Evolutionary conservation across 2,329 filamentous ascomycete species (phyloP), one percentile per base, ranked within the genome.

Genomic region (Malbranchea zuffiana): DNA sequence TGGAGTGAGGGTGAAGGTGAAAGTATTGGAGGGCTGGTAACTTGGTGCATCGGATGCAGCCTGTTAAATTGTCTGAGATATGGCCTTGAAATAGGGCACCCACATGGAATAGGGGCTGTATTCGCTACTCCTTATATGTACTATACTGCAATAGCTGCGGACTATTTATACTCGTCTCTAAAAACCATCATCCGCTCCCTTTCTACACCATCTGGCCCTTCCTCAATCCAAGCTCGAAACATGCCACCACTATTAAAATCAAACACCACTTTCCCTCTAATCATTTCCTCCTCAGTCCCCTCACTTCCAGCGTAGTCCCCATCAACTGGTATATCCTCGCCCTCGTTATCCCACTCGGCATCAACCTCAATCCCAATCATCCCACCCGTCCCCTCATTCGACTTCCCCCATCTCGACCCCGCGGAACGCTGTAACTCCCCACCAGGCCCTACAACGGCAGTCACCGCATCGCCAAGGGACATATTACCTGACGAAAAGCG

Each of bases 181-280:
- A 66, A 67, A 1, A 65, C 63, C 61, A 65, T 65, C 10, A 65
- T 55, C 32, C 47, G 52, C 44, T 64, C 60, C 15, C 47, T 35
- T 8, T 60, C 54, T 21, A 46, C 45, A 3, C 52, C 55, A 45
- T 51, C 35, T 7, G 37, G 46, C 15, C 54, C 50, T 32, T 62
- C 57, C 39, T 72, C 67, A 34, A 68, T 62, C 62, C 80, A 88
- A 0, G 83, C 84, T 13, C 85, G 71, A 52, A 86, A 90, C 82
- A 94, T 87, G 0, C 86, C 86, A 3, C 78, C 81, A 48, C 82
- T 90, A 54, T 94, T 93, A 55, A 79, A 86, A 49, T 87, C 82
- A 55, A 78, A 80, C 11, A 87, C 61, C 4, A 92, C 68, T 35
- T 71, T 66, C 0, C 65, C 63, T 18, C 46, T 50, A 6, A 34